Conservation (phyloP, 768 basidiomycete genomes). For the Podaxis mareebaensis region DNA sequence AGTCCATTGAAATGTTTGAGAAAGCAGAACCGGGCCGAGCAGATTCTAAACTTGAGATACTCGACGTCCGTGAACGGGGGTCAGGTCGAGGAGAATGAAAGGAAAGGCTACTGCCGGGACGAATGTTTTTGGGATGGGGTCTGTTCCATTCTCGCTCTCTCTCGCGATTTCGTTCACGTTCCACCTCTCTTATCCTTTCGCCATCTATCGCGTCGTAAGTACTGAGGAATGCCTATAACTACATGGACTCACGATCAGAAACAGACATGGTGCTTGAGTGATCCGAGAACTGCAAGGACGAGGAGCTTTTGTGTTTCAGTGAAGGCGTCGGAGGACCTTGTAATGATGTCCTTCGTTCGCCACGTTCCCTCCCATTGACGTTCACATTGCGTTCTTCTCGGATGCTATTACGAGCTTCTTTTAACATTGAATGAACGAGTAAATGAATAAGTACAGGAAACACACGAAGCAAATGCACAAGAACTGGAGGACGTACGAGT, state of each 20-base stretch:
- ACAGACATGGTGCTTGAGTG: conserved; percentile 51
- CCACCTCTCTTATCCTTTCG: conserved; percentile 42
- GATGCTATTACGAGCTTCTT: conserved; percentile 25
- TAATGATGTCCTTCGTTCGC: conserved; percentile 3
- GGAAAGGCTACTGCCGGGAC: conserved; percentile 46
- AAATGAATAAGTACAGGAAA: not conserved
- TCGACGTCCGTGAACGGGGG: conserved; percentile 24
- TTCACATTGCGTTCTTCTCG: conserved; percentile 42
- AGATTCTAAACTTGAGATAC: conserved; percentile 16
- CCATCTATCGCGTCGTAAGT: conserved; percentile 34
- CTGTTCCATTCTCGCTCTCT: conserved; percentile 61
- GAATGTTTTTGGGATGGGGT: conserved; percentile 34
- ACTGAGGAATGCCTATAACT: not conserved
- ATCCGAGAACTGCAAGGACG: conserved; percentile 43
- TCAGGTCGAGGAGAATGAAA: conserved; percentile 32
- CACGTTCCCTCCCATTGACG: not conserved
- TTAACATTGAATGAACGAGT: too few species aligned
- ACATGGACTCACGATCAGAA: conserved; percentile 47
- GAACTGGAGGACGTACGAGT: conserved; percentile 13
- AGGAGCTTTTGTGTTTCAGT: conserved; percentile 4
- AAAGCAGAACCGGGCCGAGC: conserved; percentile 11
- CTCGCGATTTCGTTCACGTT: conserved; percentile 45
- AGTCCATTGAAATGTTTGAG: conserved; percentile 10
- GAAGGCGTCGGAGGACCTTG: not conserved
- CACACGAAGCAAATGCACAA: not conserved